phyloP scores from a whole-genome alignment of 495 filamentous ascomycete genomes.

The Cudoniella acicularis region DNA sequence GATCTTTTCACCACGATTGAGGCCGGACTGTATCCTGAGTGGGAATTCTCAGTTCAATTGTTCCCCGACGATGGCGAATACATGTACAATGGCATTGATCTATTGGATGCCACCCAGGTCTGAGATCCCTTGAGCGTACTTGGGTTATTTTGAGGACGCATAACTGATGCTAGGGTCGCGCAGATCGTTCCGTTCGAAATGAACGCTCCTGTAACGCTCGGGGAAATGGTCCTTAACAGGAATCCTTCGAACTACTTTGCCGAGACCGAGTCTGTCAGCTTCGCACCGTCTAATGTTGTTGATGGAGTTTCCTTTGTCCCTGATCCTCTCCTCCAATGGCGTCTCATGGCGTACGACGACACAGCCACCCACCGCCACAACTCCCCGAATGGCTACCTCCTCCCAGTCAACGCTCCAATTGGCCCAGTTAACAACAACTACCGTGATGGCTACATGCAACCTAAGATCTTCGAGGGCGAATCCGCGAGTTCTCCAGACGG shows the following conservation, averaged over 20 bases:
- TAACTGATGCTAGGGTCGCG: no score
- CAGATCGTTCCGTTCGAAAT: no score
- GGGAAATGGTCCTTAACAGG: conserved; percentile 63
- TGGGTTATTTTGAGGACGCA: no score
- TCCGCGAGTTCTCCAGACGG: conserved; percentile 91
- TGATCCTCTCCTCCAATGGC: conserved; percentile 74
- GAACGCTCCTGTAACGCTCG: conserved; percentile 86
- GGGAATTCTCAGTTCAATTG: conserved; percentile 79
- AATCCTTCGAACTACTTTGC: conserved; percentile 78
- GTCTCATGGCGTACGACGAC: conserved; percentile 86
- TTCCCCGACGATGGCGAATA: conserved; percentile 68
- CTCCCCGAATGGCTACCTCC: conserved; percentile 79
- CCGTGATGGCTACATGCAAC: conserved; percentile 65
- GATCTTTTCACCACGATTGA: conserved; percentile 81
- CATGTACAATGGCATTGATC: conserved; percentile 88
- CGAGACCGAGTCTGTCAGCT: conserved; percentile 72
- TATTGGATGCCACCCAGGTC: conserved; percentile 87
- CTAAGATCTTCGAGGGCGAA: conserved; percentile 53
- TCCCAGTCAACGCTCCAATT: conserved; percentile 73
- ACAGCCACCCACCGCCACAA: conserved; percentile 82
- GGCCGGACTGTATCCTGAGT: conserved; percentile 66
- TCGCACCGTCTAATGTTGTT: not conserved
- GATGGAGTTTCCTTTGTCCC: conserved; percentile 78
- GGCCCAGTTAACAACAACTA: conserved; percentile 83
- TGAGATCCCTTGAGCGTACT: no score